phyloP scores from a whole-genome alignment of 768 basidiomycete genomes.

The Russula virescens region DNA sequence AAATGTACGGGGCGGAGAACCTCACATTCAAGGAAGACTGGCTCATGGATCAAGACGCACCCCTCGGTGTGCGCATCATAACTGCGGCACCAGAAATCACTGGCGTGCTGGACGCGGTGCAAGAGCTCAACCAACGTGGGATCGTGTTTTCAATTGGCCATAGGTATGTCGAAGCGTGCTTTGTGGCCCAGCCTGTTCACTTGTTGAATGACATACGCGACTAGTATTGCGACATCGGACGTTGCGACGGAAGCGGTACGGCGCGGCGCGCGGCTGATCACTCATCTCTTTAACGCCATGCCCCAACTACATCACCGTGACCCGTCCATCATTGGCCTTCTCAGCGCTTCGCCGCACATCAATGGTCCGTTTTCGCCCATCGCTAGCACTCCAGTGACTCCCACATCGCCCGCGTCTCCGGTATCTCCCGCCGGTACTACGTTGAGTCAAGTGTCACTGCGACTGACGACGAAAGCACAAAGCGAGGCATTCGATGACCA shows the following conservation, averaged over 20 bases:
- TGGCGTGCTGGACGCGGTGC: conserved; percentile 70
- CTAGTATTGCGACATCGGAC: conserved; percentile 67
- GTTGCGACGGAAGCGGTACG: conserved; percentile 65
- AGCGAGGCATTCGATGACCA: conserved; percentile 57
- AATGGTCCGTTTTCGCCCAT: conserved; percentile 38
- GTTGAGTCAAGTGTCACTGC: conserved; percentile 9
- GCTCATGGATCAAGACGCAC: conserved; percentile 43
- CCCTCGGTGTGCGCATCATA: conserved; percentile 65
- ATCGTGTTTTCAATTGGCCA: conserved; percentile 85
- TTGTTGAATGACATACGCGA: conserved; percentile 15
- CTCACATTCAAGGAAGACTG: conserved; percentile 61
- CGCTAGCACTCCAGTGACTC: conserved; percentile 26
- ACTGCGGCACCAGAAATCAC: conserved; percentile 84
- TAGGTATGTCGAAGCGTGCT: conserved; percentile 43
- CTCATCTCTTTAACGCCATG: conserved; percentile 93
- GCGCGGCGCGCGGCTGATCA: conserved; percentile 77
- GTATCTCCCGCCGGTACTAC: neutral
- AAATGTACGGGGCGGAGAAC: conserved; percentile 65
- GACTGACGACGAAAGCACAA: conserved; percentile 24
- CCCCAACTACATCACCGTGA: conserved; percentile 85
- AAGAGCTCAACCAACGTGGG: conserved; percentile 54
- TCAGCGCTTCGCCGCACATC: conserved; percentile 69
- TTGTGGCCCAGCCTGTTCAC: neutral
- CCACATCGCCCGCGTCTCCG: conserved; percentile 21
- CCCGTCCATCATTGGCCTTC: conserved; percentile 83